Evolutionary conservation across 140 eudicot species (phyloP), one percentile per base, ranked within the genome.

Genomic region (Ambrosia hybrid): DNA sequence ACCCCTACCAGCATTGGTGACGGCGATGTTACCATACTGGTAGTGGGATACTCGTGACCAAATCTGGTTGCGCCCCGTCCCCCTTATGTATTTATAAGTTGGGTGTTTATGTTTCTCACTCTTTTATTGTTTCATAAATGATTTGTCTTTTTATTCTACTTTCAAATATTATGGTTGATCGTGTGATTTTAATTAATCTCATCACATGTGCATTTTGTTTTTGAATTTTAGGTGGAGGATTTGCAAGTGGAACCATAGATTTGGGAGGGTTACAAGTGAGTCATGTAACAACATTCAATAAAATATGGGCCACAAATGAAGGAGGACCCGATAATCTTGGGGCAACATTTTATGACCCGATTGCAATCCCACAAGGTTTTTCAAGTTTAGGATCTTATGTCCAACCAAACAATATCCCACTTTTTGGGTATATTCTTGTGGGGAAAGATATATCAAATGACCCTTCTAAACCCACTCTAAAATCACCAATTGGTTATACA

Each of bases 371-470:
- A 26, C 59, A 75, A 41, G 79, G 79, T 8, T 75, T 55, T 41
- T 75, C 39, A 6, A 56, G 60, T 70, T 57, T 75, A 12, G 79
- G 79, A 6, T 75, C 59, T 8, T 75, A 55, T 45, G 66, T 21
- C 15, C 66, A 75, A 5, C 57, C 79, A 11, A 65, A 66, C 38
- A 66, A 66, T 17, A 26, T 34, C 15, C 51, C 67, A 17, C 48
- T 52, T 52, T 65, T 51, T 10, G 67, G 59, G 17, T 17, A 45
- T 13, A 38, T 66, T 65, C 67, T 66, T 12, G 79, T 30, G 33
- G 72, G 41, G 5, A 74, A 74, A 65, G 78, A 74, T 63, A 17
- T 63, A 5, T 4, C 75, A 71, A 37, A 56, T 15, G 65, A 48
- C 37, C 9, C 63, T 48, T 61, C 70, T 15, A 36, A 36, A 0